Evolutionary conservation across 768 basidiomycete species (phyloP), one percentile per base, ranked within the genome.

Genomic region (Arthromyces matolae): DNA sequence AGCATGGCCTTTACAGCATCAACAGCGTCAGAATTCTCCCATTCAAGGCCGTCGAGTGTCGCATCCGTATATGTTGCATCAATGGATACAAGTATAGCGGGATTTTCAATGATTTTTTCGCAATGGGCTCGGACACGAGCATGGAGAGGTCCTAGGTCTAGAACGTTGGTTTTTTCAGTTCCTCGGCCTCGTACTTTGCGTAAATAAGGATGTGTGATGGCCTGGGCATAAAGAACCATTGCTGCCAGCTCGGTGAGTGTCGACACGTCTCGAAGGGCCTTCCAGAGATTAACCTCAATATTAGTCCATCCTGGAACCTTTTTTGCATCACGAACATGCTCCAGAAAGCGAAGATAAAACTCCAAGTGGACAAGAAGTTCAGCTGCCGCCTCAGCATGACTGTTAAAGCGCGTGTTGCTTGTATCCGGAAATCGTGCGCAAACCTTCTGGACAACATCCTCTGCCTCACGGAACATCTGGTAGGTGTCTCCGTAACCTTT

Each of bases 211-310:
- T 60, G 44, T 6, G 50, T 54, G 28, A 70, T 49, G n/a, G 53
- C 40, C 40, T 64, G 53, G n/a, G 49, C 14, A 44, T 66, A 69
- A 0, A 66, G 16, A 2, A 51, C 47, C 10, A 68, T 29, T 10
- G 54, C 61, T 27, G 43, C 51, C 8, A 71, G 54, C 39, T 70
- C 67, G 1, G 63, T 59, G 12, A 54, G 47, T 14, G 66, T 71
- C 23, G 56, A 27, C 12, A 25, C 42, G 43, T 63, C 57, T 7
- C 60, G 31, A 4, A 70, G 57, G 2, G 55, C 64, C 2, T 56
- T 49, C 31, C 47, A 53, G 3, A 67, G n/a, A 50, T 69, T 68
- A 5, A 44, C 8, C 27, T 69, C 65, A 4, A 65, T 54, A 28
- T 63, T 53, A 22, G 35, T 60, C 13, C 51, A 62, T 0, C 41